A percentile compares a stretch with the other conserved stretches of the same genome.
Evolutionary conservation across 768 basidiomycete species (phyloP).

Genomic region (Dioszegia crocea): DNA sequence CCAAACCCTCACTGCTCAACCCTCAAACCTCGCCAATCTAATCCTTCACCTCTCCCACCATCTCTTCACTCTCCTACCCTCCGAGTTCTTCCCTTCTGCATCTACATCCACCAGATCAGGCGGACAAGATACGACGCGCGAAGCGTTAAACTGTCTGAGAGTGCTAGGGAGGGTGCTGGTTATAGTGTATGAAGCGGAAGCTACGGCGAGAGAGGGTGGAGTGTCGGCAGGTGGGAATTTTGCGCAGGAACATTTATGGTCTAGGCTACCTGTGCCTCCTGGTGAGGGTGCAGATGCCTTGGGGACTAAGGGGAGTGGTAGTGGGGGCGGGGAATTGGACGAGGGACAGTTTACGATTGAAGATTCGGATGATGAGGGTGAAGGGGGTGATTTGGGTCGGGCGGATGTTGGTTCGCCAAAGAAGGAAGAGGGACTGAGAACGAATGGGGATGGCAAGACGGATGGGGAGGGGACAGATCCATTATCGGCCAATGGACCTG

Average conservation of each 20-base stretch:
- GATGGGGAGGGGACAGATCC: background rate
- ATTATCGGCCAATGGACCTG: too few relatives aligned
- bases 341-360: slow-evolving; percentile 42
- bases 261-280: slow-evolving; percentile 41
- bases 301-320: slow-evolving; percentile 32
- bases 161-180: slow-evolving; percentile 84
- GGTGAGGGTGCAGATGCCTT: slow-evolving; percentile 40
- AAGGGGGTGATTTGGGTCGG: slow-evolving; percentile 7
- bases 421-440: slow-evolving; percentile 9
- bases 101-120: slow-evolving; percentile 69
- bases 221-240: slow-evolving; percentile 50
- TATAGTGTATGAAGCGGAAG: slow-evolving; percentile 62
- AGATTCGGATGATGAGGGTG: slow-evolving; percentile 35
- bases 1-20: slow-evolving; percentile 72
- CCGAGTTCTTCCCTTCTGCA: slow-evolving; percentile 52
- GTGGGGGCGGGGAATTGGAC: slow-evolving; percentile 10
- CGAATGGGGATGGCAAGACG: background rate
- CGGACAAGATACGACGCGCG: slow-evolving; percentile 68
- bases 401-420: slow-evolving; percentile 1
- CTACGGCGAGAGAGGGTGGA: slow-evolving; percentile 55
- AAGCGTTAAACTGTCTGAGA: slow-evolving; percentile 87
- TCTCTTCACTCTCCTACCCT: slow-evolving; percentile 43
- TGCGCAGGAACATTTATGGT: slow-evolving; percentile 81
- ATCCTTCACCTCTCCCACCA: slow-evolving; percentile 61
- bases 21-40: slow-evolving; percentile 80